These are phyloP conservation scores for Epichloe coenophiala DNA, from an alignment of 2,329 filamentous ascomycete species.

Conservation along the genomic window DNA sequence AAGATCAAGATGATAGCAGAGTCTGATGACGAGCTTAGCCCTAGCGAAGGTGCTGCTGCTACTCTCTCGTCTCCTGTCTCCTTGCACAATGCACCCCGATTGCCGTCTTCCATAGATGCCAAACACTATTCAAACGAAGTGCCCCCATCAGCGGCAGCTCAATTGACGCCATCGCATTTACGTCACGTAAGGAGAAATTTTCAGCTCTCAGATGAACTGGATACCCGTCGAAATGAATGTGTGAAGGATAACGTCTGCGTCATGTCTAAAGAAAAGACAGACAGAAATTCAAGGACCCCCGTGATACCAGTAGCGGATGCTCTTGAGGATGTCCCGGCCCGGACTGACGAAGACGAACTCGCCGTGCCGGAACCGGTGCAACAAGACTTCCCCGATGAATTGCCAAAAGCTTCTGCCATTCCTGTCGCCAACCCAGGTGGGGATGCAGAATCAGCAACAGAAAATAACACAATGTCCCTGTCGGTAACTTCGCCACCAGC, in stretches of 20 bases:
- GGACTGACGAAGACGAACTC: background rate
- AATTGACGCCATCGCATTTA: background rate
- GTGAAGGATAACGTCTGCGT: background rate
- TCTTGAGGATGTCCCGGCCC: background rate
- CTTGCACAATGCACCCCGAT: constrained; percentile 5
- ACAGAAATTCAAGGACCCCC: background rate
- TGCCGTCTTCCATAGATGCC: background rate
- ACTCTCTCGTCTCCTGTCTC: constrained; percentile 17
- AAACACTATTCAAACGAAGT: background rate
- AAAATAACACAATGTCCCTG: background rate
- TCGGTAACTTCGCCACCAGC: background rate
- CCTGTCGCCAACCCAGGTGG: background rate
- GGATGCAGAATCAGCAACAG: background rate
- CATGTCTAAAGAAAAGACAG: background rate
- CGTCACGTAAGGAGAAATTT: background rate
- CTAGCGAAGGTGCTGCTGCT: constrained; percentile 8
- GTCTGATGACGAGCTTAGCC: constrained; percentile 8
- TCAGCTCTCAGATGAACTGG: background rate
- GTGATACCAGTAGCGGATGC: background rate
- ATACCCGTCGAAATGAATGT: background rate
- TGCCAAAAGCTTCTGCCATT: no score
- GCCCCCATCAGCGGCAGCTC: background rate
- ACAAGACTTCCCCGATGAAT: background rate
- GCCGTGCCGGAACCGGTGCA: background rate
- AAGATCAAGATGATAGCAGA: background rate